Evolutionary conservation across 176 grass and related monocot genomes (phyloP).

Genomic region (Guadua angustifolia): DNA sequence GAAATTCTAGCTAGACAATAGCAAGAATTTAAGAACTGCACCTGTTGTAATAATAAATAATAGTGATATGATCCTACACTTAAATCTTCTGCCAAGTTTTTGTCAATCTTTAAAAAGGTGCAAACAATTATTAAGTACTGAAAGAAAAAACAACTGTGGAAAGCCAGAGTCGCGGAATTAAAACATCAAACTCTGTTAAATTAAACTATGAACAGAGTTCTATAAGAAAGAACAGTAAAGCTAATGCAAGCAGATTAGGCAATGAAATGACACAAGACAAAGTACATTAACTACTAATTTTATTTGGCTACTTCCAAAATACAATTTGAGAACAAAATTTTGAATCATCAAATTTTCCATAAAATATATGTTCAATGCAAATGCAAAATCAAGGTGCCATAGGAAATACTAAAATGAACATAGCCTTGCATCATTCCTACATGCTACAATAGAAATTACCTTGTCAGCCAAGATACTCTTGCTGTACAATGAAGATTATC

Average conservation of each 20-base stretch:
- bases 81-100: constrained; percentile 4
- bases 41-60: not conserved
- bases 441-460: constrained; percentile 35
- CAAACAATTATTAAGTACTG: not conserved
- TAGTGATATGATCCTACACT: not conserved
- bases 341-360: not conserved
- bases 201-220: not conserved
- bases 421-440: constrained; percentile 5
- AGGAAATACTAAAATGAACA: not conserved
- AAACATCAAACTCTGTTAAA: not conserved
- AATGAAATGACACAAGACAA: not conserved
- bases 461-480: constrained; percentile 65
- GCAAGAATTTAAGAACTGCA: not conserved
- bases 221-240: not conserved
- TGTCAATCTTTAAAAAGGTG: not conserved
- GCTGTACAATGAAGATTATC: constrained; percentile 52
- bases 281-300: not conserved
- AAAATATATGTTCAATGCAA: not conserved
- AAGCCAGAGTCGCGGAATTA: not conserved
- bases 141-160: not conserved
- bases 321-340: not conserved
- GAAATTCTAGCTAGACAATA: not conserved
- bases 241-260: not conserved
- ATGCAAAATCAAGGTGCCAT: not conserved
- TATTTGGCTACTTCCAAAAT: not conserved